phyloP scores from a whole-genome alignment of 352 stramenopile species.

The Phytophthora rubi region DNA sequence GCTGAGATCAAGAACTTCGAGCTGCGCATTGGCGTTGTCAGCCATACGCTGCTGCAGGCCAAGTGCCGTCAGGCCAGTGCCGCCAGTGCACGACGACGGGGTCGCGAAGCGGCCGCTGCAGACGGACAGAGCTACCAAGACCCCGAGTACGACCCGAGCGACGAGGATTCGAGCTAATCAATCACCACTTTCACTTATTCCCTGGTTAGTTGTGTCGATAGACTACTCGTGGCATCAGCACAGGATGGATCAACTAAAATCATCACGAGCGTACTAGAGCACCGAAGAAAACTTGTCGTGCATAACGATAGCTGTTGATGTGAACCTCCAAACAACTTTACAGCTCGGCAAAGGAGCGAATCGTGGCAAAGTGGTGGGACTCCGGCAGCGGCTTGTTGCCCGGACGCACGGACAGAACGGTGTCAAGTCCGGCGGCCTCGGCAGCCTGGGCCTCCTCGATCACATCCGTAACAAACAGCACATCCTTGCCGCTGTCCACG shows the following conservation, averaged over 20 bases:
- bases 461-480: slow-evolving; percentile 92
- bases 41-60: slow-evolving; percentile 78
- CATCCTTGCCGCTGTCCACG: slow-evolving; percentile 75
- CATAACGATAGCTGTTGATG: background rate
- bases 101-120: slow-evolving; percentile 33
- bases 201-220: slow-evolving; percentile 9
- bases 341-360: slow-evolving; percentile 72
- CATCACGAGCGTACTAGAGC: slow-evolving; percentile 7
- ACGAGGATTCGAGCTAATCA: slow-evolving; percentile 77
- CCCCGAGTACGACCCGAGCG: slow-evolving; percentile 80
- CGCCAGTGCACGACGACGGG: slow-evolving; percentile 41
- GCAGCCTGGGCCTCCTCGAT: slow-evolving; percentile 87
- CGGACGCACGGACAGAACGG: slow-evolving; percentile 83
- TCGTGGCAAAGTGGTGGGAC: slow-evolving; percentile 56
- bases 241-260: slow-evolving; percentile 11
- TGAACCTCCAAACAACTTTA: slow-evolving; percentile 22
- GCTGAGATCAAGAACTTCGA: slow-evolving; percentile 86
- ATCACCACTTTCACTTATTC: slow-evolving; percentile 19
- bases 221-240: slow-evolving; percentile 11
- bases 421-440: slow-evolving; percentile 63
- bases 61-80: slow-evolving; percentile 66
- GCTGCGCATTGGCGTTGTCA: slow-evolving; percentile 80
- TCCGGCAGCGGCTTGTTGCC: slow-evolving; percentile 82
- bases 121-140: slow-evolving; percentile 62
- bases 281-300: slow-evolving; percentile 2